Evolutionary conservation across 225 moss, liverwort and hornwort species (phyloP).

Genomic region (Neckera pumila): DNA sequence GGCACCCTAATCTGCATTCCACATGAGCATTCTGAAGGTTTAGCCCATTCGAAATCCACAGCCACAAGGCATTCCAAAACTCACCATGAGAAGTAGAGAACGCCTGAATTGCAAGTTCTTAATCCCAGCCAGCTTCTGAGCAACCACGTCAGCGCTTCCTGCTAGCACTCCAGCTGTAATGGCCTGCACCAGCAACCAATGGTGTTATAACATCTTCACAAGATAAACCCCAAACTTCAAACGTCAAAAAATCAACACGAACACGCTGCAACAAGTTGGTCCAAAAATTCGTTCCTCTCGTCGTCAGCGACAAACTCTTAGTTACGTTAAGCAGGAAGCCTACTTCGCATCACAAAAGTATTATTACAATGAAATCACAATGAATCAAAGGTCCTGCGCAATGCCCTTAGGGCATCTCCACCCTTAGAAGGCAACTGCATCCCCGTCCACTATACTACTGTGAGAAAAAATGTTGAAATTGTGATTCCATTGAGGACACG

Average conservation of each 20-base stretch:
- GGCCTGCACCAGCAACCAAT: conserved; percentile 34
- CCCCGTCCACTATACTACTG: not conserved
- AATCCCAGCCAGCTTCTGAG: conserved; percentile 74
- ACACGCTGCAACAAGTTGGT: not conserved
- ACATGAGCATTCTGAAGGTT: not conserved
- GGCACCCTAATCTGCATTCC: not conserved
- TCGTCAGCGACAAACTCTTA: not conserved
- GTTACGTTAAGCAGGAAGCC: not conserved
- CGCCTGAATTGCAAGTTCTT: conserved; percentile 73
- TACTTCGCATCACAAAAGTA: not conserved
- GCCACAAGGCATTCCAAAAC: not conserved
- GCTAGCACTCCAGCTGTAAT: conserved; percentile 79
- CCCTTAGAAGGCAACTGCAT: not conserved
- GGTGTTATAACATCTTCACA: not conserved
- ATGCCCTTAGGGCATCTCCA: not conserved
- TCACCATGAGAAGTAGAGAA: conserved; percentile 59
- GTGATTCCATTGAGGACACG: not conserved
- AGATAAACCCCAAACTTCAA: not conserved
- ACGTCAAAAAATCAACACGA: not conserved
- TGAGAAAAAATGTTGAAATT: not conserved
- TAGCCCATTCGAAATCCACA: not conserved
- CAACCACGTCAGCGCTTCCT: conserved; percentile 69
- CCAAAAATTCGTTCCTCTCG: not conserved
- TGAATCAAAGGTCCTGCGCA: not conserved
- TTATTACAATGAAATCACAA: not conserved